These are phyloP conservation scores for Zelonia costaricensis DNA, from an alignment of 208 protist genomes.

Conservation along the genomic window DNA sequence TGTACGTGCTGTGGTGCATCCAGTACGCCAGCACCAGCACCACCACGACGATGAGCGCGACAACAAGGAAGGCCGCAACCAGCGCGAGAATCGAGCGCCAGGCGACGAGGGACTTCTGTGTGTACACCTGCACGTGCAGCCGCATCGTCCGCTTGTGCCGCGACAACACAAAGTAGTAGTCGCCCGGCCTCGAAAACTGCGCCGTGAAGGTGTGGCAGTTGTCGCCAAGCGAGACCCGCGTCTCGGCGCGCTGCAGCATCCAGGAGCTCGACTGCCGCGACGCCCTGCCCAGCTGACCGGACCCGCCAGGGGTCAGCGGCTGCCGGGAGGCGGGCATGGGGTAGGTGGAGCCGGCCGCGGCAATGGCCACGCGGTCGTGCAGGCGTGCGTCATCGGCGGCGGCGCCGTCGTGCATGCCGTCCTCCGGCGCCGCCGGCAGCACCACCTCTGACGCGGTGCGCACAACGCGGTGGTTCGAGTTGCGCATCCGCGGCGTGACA, in stretches of 20 bases:
- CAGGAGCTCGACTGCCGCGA: conserved; percentile 16
- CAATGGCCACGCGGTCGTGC: too few relatives aligned
- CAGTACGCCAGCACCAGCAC: conserved; percentile 33
- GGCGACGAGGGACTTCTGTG: neutral
- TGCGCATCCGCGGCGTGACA: neutral
- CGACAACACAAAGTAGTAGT: conserved; percentile 39
- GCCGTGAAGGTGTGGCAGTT: conserved; percentile 25
- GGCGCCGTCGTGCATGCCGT: too few relatives aligned
- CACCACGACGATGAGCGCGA: conserved; percentile 25
- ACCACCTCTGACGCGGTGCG: neutral
- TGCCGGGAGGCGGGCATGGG: too few relatives aligned
- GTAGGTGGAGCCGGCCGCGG: neutral
- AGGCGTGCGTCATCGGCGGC: too few relatives aligned
- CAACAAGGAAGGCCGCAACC: neutral
- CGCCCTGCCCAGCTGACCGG: too few relatives aligned
- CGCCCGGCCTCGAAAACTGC: conserved; percentile 22
- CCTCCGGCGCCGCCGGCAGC: neutral
- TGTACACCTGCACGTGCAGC: conserved; percentile 32
- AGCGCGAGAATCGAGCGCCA: conserved; percentile 18
- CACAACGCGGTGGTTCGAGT: neutral
- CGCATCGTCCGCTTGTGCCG: conserved; percentile 21
- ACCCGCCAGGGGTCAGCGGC: too few relatives aligned
- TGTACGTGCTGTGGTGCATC: conserved; percentile 29
- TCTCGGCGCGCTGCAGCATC: conserved; percentile 16
- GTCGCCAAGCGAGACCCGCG: conserved; percentile 6